These are phyloP conservation scores for Lyophyllum decastes DNA, from an alignment of 768 basidiomycete species.

Conservation along the genomic window DNA sequence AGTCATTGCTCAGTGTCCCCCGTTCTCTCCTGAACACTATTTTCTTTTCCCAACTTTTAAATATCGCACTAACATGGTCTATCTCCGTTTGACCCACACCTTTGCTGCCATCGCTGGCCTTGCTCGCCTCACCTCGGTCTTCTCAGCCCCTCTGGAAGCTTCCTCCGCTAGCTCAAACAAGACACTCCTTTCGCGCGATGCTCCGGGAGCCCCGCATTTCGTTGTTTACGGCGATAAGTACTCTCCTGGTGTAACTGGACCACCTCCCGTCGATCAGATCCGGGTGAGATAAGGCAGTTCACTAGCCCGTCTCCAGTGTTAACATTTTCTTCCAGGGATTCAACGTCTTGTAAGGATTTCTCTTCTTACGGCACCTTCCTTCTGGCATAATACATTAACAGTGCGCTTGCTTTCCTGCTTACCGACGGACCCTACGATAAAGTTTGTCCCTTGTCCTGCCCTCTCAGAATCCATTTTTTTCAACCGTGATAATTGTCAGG, in stretches of 20 bases:
- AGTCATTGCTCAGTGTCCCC: background rate
- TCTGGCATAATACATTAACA: background rate
- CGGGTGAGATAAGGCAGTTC: constrained; percentile 21
- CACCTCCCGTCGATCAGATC: constrained; percentile 32
- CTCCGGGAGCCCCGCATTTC: constrained; percentile 36
- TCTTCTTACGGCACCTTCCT: background rate
- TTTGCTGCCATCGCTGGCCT: background rate
- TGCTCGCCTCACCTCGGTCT: background rate
- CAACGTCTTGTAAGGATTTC: constrained; percentile 4
- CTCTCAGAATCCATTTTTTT: background rate
- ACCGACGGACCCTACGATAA: constrained; percentile 40
- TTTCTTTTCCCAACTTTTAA: background rate
- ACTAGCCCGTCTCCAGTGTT: background rate
- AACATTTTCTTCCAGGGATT: constrained; percentile 1
- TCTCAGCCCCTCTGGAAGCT: constrained; percentile 10
- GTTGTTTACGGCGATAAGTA: constrained; percentile 40
- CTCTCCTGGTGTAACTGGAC: constrained; percentile 37
- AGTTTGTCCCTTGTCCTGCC: background rate
- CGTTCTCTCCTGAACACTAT: background rate
- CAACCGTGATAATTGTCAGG: constrained; percentile 24
- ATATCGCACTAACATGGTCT: background rate
- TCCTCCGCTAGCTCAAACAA: constrained; percentile 5
- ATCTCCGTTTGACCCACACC: background rate
- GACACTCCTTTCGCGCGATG: constrained; percentile 13
- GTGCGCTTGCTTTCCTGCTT: constrained; percentile 41